Conservation (phyloP, 345 rosid species). For the Clarkia xantiana region DNA sequence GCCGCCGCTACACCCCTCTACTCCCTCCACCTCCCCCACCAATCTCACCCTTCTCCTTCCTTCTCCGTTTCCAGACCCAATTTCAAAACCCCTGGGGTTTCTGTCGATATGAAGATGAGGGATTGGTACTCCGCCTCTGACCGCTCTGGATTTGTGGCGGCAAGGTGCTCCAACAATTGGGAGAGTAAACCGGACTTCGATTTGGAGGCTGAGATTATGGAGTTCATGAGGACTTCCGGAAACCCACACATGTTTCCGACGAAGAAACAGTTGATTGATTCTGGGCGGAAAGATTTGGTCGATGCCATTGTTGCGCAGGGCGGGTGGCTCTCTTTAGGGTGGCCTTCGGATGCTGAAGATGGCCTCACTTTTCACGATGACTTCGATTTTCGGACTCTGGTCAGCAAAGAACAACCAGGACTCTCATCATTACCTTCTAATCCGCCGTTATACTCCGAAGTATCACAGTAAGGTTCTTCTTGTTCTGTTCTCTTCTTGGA, state of each 20-base stretch:
- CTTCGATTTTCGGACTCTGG: conserved; percentile 3
- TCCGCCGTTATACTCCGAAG: conserved; percentile 35
- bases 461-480: conserved; percentile 43
- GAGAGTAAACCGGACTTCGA: conserved; percentile 32
- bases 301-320: conserved; percentile 45
- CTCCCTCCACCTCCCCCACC: conserved; percentile 15
- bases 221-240: conserved; percentile 59
- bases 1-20: conserved; percentile 18
- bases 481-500: neutral
- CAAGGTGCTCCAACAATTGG: conserved; percentile 30
- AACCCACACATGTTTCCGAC: conserved; percentile 54
- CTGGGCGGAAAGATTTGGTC: conserved; percentile 68
- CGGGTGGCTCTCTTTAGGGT: conserved; percentile 86
- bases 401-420: conserved; percentile 10
- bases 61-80: conserved; percentile 2
- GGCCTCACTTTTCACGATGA: neutral
- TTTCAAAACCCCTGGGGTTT: conserved; percentile 13
- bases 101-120: conserved; percentile 19
- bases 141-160: conserved; percentile 26
- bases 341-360: conserved; percentile 47
- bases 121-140: conserved; percentile 15
- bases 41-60: conserved; percentile 8
- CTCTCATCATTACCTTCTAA: conserved; percentile 13
- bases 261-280: conserved; percentile 44
- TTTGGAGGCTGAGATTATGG: conserved; percentile 68